Conservation (phyloP, 441 rosid genomes). For the Erodium trifolium region DNA sequence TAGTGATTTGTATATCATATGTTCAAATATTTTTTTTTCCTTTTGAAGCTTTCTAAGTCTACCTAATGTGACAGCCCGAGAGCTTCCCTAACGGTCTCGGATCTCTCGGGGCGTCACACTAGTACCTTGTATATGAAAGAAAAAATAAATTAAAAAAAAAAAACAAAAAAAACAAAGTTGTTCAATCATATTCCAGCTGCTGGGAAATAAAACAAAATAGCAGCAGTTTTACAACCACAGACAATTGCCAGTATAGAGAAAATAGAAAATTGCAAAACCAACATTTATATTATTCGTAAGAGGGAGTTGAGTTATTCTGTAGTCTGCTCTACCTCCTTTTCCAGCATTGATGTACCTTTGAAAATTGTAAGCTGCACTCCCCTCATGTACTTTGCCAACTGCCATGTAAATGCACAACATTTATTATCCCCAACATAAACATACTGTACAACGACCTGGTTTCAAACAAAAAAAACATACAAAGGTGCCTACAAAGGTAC, state of each 20-base stretch:
- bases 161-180: neutral
- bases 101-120: too few relatives aligned
- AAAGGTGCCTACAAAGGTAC: too few relatives aligned
- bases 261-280: neutral
- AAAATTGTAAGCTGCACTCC: slow-evolving; percentile 73
- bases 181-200: slow-evolving; percentile 1
- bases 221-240: slow-evolving; percentile 4
- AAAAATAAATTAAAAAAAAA: neutral
- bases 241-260: neutral
- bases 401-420: slow-evolving; percentile 14
- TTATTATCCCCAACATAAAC: too few relatives aligned
- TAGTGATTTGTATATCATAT: too few relatives aligned
- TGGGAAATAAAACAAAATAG: slow-evolving; percentile 6
- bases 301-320: slow-evolving; percentile 15
- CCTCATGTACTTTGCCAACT: slow-evolving; percentile 59
- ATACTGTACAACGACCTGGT: too few relatives aligned
- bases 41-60: too few relatives aligned
- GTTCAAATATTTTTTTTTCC: too few relatives aligned
- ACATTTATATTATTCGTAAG: neutral
- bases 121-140: neutral
- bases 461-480: too few relatives aligned
- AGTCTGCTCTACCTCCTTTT: slow-evolving; percentile 51
- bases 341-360: slow-evolving; percentile 77
- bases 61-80: too few relatives aligned
- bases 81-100: too few relatives aligned